Evolutionary conservation across 2,329 filamentous ascomycete genomes (phyloP).

Genomic region (Arachnopeziza araneosa): DNA sequence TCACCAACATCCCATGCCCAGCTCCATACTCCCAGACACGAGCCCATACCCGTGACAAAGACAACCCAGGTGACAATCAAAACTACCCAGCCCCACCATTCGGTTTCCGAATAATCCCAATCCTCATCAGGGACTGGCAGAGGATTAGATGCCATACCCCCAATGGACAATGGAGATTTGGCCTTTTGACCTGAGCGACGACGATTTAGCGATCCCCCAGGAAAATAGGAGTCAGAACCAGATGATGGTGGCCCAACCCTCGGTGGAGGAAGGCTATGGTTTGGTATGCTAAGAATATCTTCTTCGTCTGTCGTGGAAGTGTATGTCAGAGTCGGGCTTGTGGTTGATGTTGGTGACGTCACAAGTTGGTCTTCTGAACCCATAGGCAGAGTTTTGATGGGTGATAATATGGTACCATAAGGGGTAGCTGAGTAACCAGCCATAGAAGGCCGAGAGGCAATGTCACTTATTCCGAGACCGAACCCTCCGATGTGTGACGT

Average conservation of each 20-base stretch:
- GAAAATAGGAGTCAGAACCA: slow-evolving; percentile 60
- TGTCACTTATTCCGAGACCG: background rate
- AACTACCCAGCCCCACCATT: slow-evolving; percentile 97
- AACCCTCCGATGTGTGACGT: slow-evolving; percentile 38
- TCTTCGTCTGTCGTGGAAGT: slow-evolving; percentile 81
- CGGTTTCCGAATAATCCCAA: slow-evolving; percentile 92
- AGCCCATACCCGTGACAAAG: slow-evolving; percentile 95
- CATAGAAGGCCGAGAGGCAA: background rate
- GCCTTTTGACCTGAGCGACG: slow-evolving; percentile 31
- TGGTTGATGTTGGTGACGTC: slow-evolving; percentile 33
- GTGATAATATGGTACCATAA: slow-evolving; percentile 13
- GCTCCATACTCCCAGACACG: slow-evolving; percentile 89
- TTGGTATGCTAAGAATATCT: slow-evolving; percentile 61
- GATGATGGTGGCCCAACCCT: slow-evolving; percentile 37
- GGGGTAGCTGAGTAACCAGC: background rate
- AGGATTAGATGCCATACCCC: slow-evolving; percentile 45
- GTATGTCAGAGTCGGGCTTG: slow-evolving; percentile 53
- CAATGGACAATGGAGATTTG: slow-evolving; percentile 56
- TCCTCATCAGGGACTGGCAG: slow-evolving; percentile 45
- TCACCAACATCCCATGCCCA: slow-evolving; percentile 99
- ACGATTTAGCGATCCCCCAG: slow-evolving; percentile 33
- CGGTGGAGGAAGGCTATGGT: slow-evolving; percentile 37
- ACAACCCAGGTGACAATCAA: slow-evolving; percentile 88
- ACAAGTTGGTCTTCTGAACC: slow-evolving; percentile 23
- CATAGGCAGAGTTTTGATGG: slow-evolving; percentile 29